A percentile compares a stretch with the other conserved stretches of the same genome.
These are phyloP conservation scores for Phytophthora palmivora DNA, from an alignment of 352 stramenopile genomes.

Conservation along the genomic window DNA sequence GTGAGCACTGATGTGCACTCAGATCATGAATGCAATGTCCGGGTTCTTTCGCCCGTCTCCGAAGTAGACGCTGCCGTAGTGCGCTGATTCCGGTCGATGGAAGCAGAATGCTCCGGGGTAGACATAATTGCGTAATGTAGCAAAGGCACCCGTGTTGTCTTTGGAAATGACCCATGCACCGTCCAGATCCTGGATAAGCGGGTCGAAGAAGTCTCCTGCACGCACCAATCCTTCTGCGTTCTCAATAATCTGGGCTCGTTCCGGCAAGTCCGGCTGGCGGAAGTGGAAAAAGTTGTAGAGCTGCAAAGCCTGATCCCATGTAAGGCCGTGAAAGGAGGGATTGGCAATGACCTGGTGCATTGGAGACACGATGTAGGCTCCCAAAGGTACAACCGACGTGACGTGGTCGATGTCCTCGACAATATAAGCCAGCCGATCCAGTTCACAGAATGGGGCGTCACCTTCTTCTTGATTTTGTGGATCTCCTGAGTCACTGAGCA, in stretches of 20 bases:
- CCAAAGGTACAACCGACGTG: conserved; percentile 64
- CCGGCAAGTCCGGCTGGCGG: conserved; percentile 63
- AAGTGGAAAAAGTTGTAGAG: conserved; percentile 87
- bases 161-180: conserved; percentile 64
- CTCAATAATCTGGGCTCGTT: conserved; percentile 62
- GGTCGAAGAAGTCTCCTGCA: conserved; percentile 72
- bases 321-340: conserved; percentile 69
- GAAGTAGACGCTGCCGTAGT: conserved; percentile 79
- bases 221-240: conserved; percentile 65
- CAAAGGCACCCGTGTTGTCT: conserved; percentile 69
- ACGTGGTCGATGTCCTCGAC: conserved; percentile 74
- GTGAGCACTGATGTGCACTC: conserved; percentile 9
- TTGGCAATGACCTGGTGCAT: conserved; percentile 76
- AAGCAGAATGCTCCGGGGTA: conserved; percentile 76
- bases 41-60: conserved; percentile 79
- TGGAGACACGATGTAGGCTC: conserved; percentile 75
- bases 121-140: conserved; percentile 68
- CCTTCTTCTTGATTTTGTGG: conserved; percentile 49
- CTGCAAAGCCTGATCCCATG: conserved; percentile 65
- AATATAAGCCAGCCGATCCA: conserved; percentile 76
- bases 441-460: conserved; percentile 60
- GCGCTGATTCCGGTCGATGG: conserved; percentile 57
- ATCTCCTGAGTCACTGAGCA: conserved; percentile 49
- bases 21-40: conserved; percentile 81
- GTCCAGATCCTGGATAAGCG: conserved; percentile 72